A percentile compares a stretch with the other conserved stretches of the same genome.
phyloP scores from a whole-genome alignment of 2,329 filamentous ascomycete genomes.

The Xylariaceae sp. region DNA sequence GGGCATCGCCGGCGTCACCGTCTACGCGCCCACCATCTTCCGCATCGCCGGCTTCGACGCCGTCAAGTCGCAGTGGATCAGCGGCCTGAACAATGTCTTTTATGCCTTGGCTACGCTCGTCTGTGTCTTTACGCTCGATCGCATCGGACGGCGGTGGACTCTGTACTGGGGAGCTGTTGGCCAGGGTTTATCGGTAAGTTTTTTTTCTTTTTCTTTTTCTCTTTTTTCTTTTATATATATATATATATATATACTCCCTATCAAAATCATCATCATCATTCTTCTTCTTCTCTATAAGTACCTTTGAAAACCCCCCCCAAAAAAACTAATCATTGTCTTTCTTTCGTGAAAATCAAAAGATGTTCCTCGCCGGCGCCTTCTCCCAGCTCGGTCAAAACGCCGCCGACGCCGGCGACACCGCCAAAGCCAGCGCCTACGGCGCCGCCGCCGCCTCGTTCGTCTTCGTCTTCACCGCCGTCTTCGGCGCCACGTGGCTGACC shows the following conservation, averaged over 20 bases:
- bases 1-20: constrained; percentile 63
- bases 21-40: constrained; percentile 56
- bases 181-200: constrained; percentile 48
- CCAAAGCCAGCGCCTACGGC: constrained; percentile 47
- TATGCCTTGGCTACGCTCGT: constrained; percentile 60
- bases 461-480: constrained; percentile 61
- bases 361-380: constrained; percentile 62
- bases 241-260: too few relatives aligned
- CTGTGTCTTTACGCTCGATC: constrained; percentile 64
- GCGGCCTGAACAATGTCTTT: constrained; percentile 47
- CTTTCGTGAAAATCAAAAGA: constrained; percentile 26
- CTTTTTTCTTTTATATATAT: too few relatives aligned
- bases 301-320: neutral
- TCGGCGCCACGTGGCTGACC: constrained; percentile 59
- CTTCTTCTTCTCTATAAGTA: neutral
- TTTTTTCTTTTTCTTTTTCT: too few relatives aligned
- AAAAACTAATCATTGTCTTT: neutral
- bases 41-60: constrained; percentile 60
- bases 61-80: constrained; percentile 58
- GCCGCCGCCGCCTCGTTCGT: constrained; percentile 65
- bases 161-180: constrained; percentile 62
- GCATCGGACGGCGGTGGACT: constrained; percentile 63
- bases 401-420: constrained; percentile 39
- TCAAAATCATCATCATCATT: neutral
- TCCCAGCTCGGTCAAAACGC: constrained; percentile 48